Evolutionary conservation across 208 protist species (phyloP), one percentile per base, ranked within the genome.

Genomic region (Tritrichomonas musculus): DNA sequence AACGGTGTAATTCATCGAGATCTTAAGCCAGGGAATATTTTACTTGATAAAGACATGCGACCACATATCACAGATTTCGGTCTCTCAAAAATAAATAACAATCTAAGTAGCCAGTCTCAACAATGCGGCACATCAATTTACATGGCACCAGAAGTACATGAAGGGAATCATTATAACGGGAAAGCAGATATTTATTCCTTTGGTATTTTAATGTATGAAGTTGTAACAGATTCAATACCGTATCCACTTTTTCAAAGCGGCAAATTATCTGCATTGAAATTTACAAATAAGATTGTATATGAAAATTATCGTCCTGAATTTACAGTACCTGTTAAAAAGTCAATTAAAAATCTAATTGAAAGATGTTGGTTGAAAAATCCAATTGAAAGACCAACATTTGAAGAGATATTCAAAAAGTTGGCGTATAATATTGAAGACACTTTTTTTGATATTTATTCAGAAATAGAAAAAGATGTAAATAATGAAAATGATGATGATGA

Each of bases 21-120:
- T 53, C 20, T 82, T 4, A 82, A 82, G 25, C n/a, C 73, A 11
- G 33, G 39, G 3, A 82, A 82, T 44, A 53, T 82, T 44, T 82
- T 82, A 44, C 41, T 82, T n/a, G 41, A 82, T 44, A 47, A 14
- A n/a, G 14, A 36, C 14, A 11, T 82, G 20, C 50, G 30, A 20
- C 73, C 73, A 82, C 47, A 20, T 11, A 82, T 82, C n/a, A 53
- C 39, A 33, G 73, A 82, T 82, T 82, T 82, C n/a, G 73, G 73
- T 82, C 30, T 50, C 25, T 33, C 73, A 14, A 47, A 41, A 50
- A 53, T 82, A 20, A 20, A 82, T 53, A 41, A 82, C 17, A 25
- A 50, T 30, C 39, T 20, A 11, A 20, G 14, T 1, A 41, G 14
- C 50, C 47, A 53, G 73, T 53, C 73, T 53, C 39, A 25, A 30